Base-by-base conservation (phyloP, 306 rosid genomes). In the Sesbania bispinosa region DNA sequence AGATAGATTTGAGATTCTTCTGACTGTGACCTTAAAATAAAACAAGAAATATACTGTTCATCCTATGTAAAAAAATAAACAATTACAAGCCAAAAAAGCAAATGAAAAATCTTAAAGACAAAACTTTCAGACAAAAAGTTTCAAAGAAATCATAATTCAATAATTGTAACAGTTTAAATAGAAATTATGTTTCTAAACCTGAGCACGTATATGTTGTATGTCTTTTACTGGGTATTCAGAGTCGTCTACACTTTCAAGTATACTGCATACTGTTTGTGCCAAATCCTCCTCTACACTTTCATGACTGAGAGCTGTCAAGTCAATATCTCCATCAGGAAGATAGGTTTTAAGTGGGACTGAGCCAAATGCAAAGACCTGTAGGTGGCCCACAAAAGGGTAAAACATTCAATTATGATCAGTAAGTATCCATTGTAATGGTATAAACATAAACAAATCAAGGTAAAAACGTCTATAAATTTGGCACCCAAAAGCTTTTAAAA, bases 261-360 rank as follows among this genome's bases (percentile, higher is more conserved):
- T 36, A 50, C 14, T 29, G 74, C 86, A 81, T 7, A 89, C 62
- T 10, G 63, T 58, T 45, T 45, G 55, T 1, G 87, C 88, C 75
- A 87, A 54, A 29, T 83, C 83, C 57, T 87, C 91, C 41, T 76
- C 88, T 41, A 6, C 23, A 32, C 46, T 65, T 67, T 75, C 84
- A 60, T 53, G 80, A 74, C 85, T 73, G 67, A 87, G 74, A 67
- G 73, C 79, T 47, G 89, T 85, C 69, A 90, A 67, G 81, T 90
- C 96, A 74, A 90, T 77, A 74, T 90, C 96, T 47, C 96, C 96
- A 50, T 90, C 96, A 19, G 96, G 93, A 78, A 90, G 89, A 77
- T 90, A 90, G 50, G 93, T 77, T 73, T 84, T 90, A 16, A 90
- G 81, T 2, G 96, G 93, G 48, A 84, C 85, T 35, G 96, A 90